phyloP scores from a whole-genome alignment of 2,329 filamentous ascomycete species.

The Fusarium sororula region DNA sequence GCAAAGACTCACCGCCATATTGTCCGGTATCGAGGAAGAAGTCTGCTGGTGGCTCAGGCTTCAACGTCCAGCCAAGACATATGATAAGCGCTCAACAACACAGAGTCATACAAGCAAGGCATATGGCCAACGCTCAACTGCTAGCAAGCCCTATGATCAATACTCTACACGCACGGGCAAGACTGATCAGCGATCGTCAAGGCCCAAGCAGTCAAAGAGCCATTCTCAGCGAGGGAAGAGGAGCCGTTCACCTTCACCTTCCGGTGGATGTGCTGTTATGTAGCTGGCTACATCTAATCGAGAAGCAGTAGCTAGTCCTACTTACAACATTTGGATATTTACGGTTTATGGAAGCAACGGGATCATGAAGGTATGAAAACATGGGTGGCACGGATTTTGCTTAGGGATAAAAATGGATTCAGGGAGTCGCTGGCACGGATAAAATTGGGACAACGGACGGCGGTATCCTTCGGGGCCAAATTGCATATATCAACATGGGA shows the following conservation, averaged over 20 bases:
- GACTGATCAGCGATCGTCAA: constrained; percentile 6
- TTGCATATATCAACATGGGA: constrained; percentile 4
- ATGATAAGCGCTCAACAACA: neutral
- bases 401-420: neutral
- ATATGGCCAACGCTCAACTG: neutral
- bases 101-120: neutral
- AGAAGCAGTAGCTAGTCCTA: neutral
- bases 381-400: neutral
- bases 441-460: neutral
- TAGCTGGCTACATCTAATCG: constrained; percentile 2
- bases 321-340: neutral
- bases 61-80: constrained; percentile 1
- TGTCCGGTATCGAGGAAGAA: constrained; percentile 19
- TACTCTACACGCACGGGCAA: constrained; percentile 4
- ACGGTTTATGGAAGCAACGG: neutral
- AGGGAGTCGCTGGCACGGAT: constrained; percentile 1
- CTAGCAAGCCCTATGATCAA: constrained; percentile 8
- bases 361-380: neutral
- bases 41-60: constrained; percentile 28
- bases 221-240: constrained; percentile 2
- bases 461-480: neutral
- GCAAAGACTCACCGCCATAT: constrained; percentile 15
- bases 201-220: neutral
- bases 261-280: constrained; percentile 23
- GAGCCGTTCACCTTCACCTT: constrained; percentile 13